These are phyloP conservation scores for Lasiodiplodia citricola DNA, from an alignment of 2,329 filamentous ascomycete species.

Conservation along the genomic window DNA sequence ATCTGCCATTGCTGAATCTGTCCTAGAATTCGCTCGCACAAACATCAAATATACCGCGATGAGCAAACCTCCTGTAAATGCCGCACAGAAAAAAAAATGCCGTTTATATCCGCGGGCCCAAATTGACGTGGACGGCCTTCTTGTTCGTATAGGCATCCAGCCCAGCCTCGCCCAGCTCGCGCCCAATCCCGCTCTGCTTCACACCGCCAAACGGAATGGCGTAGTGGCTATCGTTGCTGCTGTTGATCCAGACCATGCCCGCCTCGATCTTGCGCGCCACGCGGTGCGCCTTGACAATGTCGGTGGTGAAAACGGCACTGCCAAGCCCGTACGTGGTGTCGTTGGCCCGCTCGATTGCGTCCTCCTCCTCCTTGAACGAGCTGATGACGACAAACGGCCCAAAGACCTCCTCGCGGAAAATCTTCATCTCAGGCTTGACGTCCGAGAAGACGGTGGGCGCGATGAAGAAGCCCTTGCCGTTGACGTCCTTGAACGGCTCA, in stretches of 20 bases:
- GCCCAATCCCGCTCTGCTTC: conserved; percentile 66
- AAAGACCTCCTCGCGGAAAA: conserved; percentile 67
- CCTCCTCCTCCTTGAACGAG: conserved; percentile 63
- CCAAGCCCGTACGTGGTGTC: conserved; percentile 57
- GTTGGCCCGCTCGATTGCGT: conserved; percentile 56
- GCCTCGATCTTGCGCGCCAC: conserved; percentile 54
- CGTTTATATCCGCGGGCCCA: conserved; percentile 50
- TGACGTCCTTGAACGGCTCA: conserved; percentile 38
- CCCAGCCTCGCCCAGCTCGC: conserved; percentile 66
- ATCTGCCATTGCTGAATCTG: conserved; percentile 1
- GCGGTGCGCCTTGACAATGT: conserved; percentile 51
- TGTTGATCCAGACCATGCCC: conserved; percentile 61
- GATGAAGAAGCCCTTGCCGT: conserved; percentile 60
- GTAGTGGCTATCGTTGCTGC: conserved; percentile 37
- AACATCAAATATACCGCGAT: not conserved
- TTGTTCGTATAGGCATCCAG: conserved; percentile 66
- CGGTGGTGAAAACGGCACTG: conserved; percentile 59
- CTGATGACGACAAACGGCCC: conserved; percentile 68
- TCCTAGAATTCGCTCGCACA: not conserved
- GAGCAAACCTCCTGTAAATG: conserved; percentile 2
- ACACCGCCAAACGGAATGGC: conserved; percentile 65
- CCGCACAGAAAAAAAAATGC: not conserved
- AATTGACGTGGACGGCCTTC: conserved; percentile 59
- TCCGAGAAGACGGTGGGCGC: conserved; percentile 64
- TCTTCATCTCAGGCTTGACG: conserved; percentile 59